phyloP scores from a whole-genome alignment of 331 rosid species.

The Stylosanthes scabra region DNA sequence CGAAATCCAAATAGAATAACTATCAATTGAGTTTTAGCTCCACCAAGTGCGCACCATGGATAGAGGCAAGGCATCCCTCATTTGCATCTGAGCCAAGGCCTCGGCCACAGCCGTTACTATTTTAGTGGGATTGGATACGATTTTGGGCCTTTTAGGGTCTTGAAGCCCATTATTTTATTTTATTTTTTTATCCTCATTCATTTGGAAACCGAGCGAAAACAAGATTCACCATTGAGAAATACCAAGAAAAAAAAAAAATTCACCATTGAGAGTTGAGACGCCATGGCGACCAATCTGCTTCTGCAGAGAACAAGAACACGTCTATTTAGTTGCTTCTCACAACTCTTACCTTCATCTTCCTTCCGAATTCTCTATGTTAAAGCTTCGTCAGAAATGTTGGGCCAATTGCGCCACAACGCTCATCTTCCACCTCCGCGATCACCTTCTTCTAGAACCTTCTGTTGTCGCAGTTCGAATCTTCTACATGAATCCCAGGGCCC shows the following conservation, averaged over 20 bases:
- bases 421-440: conserved; percentile 25
- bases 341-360: conserved; percentile 42
- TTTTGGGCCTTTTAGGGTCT: too few relatives aligned
- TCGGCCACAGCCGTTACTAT: too few relatives aligned
- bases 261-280: conserved; percentile 23
- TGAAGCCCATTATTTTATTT: too few relatives aligned
- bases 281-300: conserved; percentile 70
- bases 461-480: conserved; percentile 56
- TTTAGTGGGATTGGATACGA: too few relatives aligned
- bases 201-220: too few relatives aligned
- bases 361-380: conserved; percentile 41
- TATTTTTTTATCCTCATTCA: too few relatives aligned
- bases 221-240: background rate
- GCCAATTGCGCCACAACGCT: background rate
- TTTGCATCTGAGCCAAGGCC: too few relatives aligned
- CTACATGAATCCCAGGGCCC: conserved; percentile 60
- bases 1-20: too few relatives aligned
- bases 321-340: conserved; percentile 50
- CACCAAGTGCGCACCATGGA: too few relatives aligned
- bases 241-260: too few relatives aligned
- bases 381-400: conserved; percentile 31
- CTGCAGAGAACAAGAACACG: conserved; percentile 40
- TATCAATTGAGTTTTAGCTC: too few relatives aligned
- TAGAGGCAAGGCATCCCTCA: too few relatives aligned
- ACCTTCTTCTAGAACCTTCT: conserved; percentile 55